Conservation (phyloP, 2,329 filamentous ascomycete species). For the Trichocomaceae sp. region DNA sequence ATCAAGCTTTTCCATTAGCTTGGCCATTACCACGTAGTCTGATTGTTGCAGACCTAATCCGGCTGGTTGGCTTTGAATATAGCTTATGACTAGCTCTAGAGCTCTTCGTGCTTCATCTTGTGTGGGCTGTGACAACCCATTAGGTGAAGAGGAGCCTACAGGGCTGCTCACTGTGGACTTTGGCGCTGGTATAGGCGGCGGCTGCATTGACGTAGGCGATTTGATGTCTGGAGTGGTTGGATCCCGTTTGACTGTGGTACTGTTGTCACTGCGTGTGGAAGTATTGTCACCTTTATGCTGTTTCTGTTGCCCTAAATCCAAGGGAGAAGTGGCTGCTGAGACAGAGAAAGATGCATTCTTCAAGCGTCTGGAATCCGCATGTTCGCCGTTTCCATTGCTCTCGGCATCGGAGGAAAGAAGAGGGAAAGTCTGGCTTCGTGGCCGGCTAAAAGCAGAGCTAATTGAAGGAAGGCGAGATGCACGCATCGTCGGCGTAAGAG, state of each 20-base stretch:
- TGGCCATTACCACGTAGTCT: slow-evolving; percentile 70
- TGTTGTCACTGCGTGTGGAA: slow-evolving; percentile 20
- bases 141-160: slow-evolving; percentile 45
- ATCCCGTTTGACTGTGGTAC: slow-evolving; percentile 37
- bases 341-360: slow-evolving; percentile 33
- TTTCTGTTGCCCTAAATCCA: slow-evolving; percentile 38
- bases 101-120: slow-evolving; percentile 81
- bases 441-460: slow-evolving; percentile 58
- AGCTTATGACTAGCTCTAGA: slow-evolving; percentile 72
- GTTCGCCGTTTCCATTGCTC: slow-evolving; percentile 43
- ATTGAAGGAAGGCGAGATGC: slow-evolving; percentile 43
- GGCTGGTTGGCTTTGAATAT: slow-evolving; percentile 65
- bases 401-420: slow-evolving; percentile 51
- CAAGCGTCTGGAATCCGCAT: slow-evolving; percentile 50
- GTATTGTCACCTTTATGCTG: neutral
- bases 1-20: slow-evolving; percentile 78
- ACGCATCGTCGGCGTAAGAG: slow-evolving; percentile 55
- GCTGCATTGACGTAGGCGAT: slow-evolving; percentile 31
- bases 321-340: slow-evolving; percentile 46
- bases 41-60: slow-evolving; percentile 60
- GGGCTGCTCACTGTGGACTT: slow-evolving; percentile 38
- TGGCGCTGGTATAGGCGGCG: slow-evolving; percentile 32
- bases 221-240: slow-evolving; percentile 42
- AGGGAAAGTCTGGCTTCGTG: slow-evolving; percentile 83
- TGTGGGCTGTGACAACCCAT: slow-evolving; percentile 53